These are phyloP conservation scores for Colletotrichum sublineola DNA, from an alignment of 2,329 filamentous ascomycete species.

Conservation along the genomic window DNA sequence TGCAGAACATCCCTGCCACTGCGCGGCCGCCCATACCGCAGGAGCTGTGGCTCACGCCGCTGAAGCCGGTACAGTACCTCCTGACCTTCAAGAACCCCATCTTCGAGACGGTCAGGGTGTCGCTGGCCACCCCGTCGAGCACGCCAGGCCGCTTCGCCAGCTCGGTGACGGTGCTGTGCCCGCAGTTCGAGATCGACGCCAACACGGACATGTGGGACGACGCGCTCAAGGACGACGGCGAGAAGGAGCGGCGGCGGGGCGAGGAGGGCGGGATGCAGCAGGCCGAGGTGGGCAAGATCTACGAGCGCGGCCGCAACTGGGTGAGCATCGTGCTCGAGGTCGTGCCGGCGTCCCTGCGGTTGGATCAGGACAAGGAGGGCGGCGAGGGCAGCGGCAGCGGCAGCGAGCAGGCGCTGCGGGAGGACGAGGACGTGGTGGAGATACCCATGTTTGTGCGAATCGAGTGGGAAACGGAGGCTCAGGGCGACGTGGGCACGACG, in stretches of 20 bases:
- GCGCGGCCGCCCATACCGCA: constrained; percentile 50
- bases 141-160: constrained; percentile 83
- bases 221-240: constrained; percentile 74
- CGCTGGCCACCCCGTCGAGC: constrained; percentile 83
- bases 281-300: constrained; percentile 94
- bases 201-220: constrained; percentile 93
- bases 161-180: constrained; percentile 91
- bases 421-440: constrained; percentile 79
- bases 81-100: constrained; percentile 94
- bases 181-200: constrained; percentile 92
- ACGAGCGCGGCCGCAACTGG: constrained; percentile 94
- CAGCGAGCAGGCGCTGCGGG: constrained; percentile 56
- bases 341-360: constrained; percentile 71
- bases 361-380: constrained; percentile 51
- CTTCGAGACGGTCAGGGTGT: constrained; percentile 90
- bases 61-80: constrained; percentile 80
- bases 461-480: constrained; percentile 85
- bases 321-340: constrained; percentile 94
- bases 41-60: constrained; percentile 64
- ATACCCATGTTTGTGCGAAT: constrained; percentile 94
- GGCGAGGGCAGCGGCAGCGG: constrained; percentile 6
- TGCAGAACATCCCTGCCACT: constrained; percentile 41
- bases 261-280: constrained; percentile 64
- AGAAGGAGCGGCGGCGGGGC: constrained; percentile 54
- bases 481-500: constrained; percentile 72